phyloP scores from a whole-genome alignment of 139 green algal genomes.

The Zygnema cylindricum region DNA sequence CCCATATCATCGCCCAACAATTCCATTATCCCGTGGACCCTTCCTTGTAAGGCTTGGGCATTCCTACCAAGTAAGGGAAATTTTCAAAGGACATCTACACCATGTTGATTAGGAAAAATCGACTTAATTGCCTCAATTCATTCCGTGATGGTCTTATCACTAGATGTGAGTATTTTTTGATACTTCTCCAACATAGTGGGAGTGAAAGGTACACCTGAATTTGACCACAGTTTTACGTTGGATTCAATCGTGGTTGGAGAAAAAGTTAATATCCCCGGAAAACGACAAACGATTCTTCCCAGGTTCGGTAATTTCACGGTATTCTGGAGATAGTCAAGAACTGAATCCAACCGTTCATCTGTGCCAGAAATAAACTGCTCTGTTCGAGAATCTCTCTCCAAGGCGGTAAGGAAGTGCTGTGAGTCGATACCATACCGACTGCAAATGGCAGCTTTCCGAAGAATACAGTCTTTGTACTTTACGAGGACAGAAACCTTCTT shows the following conservation, averaged over 20 bases:
- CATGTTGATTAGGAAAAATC: not conserved
- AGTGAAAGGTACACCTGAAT: not conserved
- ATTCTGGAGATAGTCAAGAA: not conserved
- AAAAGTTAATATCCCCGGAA: not conserved
- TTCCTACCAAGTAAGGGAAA: not conserved
- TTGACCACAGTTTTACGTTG: not conserved
- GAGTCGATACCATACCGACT: not conserved
- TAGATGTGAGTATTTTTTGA: not conserved
- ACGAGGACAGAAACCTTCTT: not conserved
- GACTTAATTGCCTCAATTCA: not conserved
- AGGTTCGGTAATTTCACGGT: not conserved
- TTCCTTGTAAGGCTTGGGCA: not conserved
- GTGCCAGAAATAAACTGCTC: not conserved
- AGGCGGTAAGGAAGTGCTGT: not conserved
- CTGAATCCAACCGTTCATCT: not conserved
- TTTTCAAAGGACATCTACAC: not conserved
- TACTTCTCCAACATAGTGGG: not conserved
- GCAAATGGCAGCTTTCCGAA: not conserved
- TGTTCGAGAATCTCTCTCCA: not conserved
- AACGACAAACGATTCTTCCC: not conserved
- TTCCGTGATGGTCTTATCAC: not conserved
- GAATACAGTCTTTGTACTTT: not conserved
- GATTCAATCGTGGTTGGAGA: not conserved
- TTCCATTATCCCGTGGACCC: not conserved
- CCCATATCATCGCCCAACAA: not conserved